Evolutionary conservation across 208 protist species (phyloP), one percentile per base, ranked within the genome.

Genomic region (Wallacemonas sp.): DNA sequence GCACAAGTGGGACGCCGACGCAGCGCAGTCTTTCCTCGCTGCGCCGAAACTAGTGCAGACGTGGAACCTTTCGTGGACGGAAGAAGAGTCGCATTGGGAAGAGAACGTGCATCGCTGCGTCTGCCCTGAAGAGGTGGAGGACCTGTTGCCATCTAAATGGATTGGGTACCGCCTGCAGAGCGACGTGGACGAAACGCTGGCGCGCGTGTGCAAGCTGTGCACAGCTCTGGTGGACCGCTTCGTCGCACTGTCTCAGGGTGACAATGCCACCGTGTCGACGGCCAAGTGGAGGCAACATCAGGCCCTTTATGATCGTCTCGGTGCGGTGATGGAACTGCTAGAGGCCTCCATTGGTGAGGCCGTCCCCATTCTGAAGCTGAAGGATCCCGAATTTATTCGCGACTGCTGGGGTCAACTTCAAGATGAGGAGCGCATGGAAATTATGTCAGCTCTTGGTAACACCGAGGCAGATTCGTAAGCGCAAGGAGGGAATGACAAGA

Each of bases 121-220:
- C 19, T 80, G 73, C 31, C 91, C 91, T 1, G 91, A 96, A 41
- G 91, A 94, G 56, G 88, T 94, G 27, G 91, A 96, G 70, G 84
- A 79, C 31, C 78, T 96, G 31, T 67, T 96, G 39, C 91, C 91
- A 0, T 66, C 79, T 24, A 94, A 91, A 65, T 96, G 91, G 88
- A 86, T 96, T 30, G 91, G 88, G 46, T 94, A 96, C 80, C 77
- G 80, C 54, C 68, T 88, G 34, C 74, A 85, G 69, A 86, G 68
- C 64, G 86, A 94, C 59, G 82, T 93, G 15, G 91, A 96, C 64
- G 88, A 91, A 67, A 90, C 86, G 53, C 70, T 96, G 53, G 86
- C 91, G n/a, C 73, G 83, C 9, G 88, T 96, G 31, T 96, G 91
- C 62, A 88, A 79, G 72, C 79, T 96, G 55, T 96, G 91, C 70